Conservation (phyloP, 1,139 yeast species). For the Eremothecium gossypii region DNA sequence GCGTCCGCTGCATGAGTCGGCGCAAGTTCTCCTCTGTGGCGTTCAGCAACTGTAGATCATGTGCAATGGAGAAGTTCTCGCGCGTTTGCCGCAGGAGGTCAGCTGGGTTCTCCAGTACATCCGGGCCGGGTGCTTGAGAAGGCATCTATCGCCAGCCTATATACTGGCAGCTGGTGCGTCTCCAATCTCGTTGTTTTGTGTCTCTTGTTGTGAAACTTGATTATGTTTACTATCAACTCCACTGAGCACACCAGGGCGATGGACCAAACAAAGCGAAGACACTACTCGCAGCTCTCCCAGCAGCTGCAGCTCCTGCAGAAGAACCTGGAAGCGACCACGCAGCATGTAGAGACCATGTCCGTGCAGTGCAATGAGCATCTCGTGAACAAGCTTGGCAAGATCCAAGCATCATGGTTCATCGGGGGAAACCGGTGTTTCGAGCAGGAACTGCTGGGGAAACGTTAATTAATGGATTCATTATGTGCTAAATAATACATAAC, state of each 20-base stretch:
- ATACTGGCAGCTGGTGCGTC: background rate
- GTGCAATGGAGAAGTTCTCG: conserved; percentile 19
- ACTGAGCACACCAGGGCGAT: conserved; percentile 6
- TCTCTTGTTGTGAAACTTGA: background rate
- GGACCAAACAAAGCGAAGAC: conserved; percentile 24
- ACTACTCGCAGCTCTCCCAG: conserved; percentile 25
- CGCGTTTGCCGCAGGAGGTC: conserved; percentile 19
- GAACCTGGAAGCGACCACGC: conserved; percentile 21
- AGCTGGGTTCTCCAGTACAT: conserved; percentile 16
- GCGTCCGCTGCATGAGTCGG: background rate
- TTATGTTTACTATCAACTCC: background rate
- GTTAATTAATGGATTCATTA: conserved; percentile 1
- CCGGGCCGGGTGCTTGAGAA: conserved; percentile 1
- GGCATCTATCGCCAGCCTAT: background rate
- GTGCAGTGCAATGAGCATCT: conserved; percentile 24
- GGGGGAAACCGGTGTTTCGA: conserved; percentile 26
- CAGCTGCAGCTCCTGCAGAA: conserved; percentile 22
- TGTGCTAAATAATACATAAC: background rate
- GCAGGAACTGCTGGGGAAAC: conserved; percentile 19
- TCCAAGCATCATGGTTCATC: conserved; percentile 27
- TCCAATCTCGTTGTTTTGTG: background rate
- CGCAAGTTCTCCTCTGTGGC: conserved; percentile 12
- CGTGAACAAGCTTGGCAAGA: conserved; percentile 28
- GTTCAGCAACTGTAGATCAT: conserved; percentile 15
- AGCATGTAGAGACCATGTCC: conserved; percentile 25